Evolutionary conservation across 805 yeast species (phyloP), one percentile per base, ranked within the genome.

Genomic region (Pichia deserticola): DNA sequence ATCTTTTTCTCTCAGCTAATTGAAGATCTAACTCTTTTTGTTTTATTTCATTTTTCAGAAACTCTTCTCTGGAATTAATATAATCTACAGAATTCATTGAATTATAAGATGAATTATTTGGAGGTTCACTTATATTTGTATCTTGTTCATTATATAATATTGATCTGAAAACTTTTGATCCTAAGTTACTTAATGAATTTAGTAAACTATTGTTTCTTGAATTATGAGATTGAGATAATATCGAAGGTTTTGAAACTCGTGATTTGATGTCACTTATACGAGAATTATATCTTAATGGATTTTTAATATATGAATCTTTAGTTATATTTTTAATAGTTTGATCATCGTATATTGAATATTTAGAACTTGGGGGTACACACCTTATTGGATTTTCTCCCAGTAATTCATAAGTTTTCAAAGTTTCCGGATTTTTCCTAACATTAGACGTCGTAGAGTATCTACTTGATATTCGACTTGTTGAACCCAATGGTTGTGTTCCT

Each of bases 351-450:
- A 60, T 36, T 12, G 52, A 42, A 20, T 40, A 43, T 20, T 45
- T 37, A 7, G 45, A 43, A 3, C 48, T 28, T 5, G 59, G 41
- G 1, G 50, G 43, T 33, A 62, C 54, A 12, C 41, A 43, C 27
- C 57, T 51, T 8, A 64, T 63, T 1, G 68, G 68, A 4, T 58
- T 55, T 42, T 63, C 68, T 2, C 63, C 63, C 8, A 63, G 38
- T 11, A 63, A 45, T 36, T 63, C 64, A 45, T 61, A 56, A 1
- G 61, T 52, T 42, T 55, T 59, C 35, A 51, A 55, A 42, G 52
- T 52, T 15, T 40, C 40, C 34, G 51, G 54, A 45, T 48, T 45
- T 11, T n/a, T 10, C 4, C 8, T 29, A 32, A 13, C 7, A 2
- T 28, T 34, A 27, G 9, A 25, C 5, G 25, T 30, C 5, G 6